A percentile compares a stretch with the other conserved stretches of the same genome.
Conservation (phyloP, 139 green algal species). For the Nannochloris sp. region DNA sequence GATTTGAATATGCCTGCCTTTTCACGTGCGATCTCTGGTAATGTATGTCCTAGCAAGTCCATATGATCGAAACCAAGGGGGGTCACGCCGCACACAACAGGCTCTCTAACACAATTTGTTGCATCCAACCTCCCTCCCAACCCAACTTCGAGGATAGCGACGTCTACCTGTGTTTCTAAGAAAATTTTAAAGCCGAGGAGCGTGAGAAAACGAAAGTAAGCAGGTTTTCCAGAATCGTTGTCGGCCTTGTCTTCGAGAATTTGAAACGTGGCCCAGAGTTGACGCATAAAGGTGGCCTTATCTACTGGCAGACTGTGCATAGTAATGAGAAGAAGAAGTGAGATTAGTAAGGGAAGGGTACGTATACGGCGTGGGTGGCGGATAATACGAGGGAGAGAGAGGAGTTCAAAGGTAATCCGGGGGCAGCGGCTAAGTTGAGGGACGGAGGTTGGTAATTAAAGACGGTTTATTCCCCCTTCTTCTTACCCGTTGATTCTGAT, state of each 20-base stretch:
- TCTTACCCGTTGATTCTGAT: slow-evolving; percentile 67
- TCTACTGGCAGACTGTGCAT: slow-evolving; percentile 22
- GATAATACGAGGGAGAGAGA: too few relatives aligned
- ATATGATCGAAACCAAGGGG: slow-evolving; percentile 93
- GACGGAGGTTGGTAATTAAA: too few relatives aligned
- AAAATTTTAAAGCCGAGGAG: slow-evolving; percentile 75
- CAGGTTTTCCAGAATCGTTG: slow-evolving; percentile 65
- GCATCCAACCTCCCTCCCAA: slow-evolving; percentile 92
- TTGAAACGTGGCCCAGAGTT: slow-evolving; percentile 51
- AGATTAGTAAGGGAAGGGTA: too few relatives aligned
- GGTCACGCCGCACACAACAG: slow-evolving; percentile 70
- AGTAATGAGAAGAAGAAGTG: background rate
- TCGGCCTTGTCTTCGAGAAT: slow-evolving; percentile 31
- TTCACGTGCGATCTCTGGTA: slow-evolving; percentile 86
- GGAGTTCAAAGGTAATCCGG: too few relatives aligned
- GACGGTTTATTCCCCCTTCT: too few relatives aligned
- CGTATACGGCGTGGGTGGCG: too few relatives aligned
- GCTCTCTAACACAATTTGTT: slow-evolving; percentile 73
- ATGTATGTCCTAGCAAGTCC: slow-evolving; percentile 87
- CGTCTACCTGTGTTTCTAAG: slow-evolving; percentile 62
- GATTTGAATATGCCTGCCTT: slow-evolving; percentile 94
- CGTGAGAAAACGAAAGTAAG: slow-evolving; percentile 93
- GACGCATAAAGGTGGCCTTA: slow-evolving; percentile 37
- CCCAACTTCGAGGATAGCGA: slow-evolving; percentile 89
- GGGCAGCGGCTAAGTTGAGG: too few relatives aligned